Percentiles rank a stretch among this genome's conserved stretches.
These are phyloP conservation scores for Myrica gale DNA, from an alignment of 306 rosid genomes.

Conservation along the genomic window DNA sequence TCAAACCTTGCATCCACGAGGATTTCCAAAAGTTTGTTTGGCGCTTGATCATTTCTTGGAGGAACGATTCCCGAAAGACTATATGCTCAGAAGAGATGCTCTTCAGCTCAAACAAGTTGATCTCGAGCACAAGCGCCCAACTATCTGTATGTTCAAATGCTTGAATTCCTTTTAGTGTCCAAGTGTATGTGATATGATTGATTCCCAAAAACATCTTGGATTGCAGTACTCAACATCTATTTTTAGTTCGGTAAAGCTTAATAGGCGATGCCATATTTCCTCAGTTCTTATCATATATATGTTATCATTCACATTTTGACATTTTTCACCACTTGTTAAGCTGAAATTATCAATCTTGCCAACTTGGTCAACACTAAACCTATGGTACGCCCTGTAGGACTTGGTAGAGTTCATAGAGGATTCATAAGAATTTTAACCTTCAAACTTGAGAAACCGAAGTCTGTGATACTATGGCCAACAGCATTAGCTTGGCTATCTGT, in stretches of 20 bases:
- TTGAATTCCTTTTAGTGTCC: conserved; percentile 20
- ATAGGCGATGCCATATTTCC: neutral
- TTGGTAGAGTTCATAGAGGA: neutral
- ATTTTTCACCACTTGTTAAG: conserved; percentile 1
- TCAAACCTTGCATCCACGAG: conserved; percentile 63
- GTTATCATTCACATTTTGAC: neutral
- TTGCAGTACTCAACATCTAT: neutral
- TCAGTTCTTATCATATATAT: neutral
- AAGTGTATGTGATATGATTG: neutral
- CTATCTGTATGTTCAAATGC: conserved; percentile 45
- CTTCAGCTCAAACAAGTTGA: conserved; percentile 42
- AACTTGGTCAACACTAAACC: neutral
- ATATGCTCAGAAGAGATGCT: conserved; percentile 45
- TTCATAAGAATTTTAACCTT: neutral
- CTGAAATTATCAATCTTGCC: neutral
- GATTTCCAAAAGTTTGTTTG: conserved; percentile 71
- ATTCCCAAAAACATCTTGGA: neutral
- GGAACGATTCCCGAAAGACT: conserved; percentile 62
- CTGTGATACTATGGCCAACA: neutral
- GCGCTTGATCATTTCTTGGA: conserved; percentile 58
- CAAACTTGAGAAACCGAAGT: neutral
- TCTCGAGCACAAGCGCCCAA: conserved; percentile 29
- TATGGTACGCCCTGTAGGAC: neutral
- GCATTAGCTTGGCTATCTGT: neutral
- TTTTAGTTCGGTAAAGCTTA: neutral